Evolutionary conservation across 2,329 filamentous ascomycete species (phyloP), one percentile per base, ranked within the genome.

Genomic region (Clonostachys sp.): DNA sequence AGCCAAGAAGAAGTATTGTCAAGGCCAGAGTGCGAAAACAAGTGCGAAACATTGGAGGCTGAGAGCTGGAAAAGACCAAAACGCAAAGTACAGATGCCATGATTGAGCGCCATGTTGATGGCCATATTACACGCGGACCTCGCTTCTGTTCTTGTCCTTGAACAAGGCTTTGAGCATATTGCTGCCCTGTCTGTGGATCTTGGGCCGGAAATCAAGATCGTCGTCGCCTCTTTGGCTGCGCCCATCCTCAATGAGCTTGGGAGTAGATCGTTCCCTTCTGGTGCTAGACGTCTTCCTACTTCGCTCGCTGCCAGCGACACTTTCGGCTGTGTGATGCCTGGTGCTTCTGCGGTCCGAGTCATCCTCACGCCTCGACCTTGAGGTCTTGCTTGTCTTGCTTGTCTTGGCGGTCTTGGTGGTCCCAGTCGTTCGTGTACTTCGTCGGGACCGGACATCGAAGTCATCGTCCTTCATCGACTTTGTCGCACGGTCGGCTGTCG

Each of bases 81-180:
- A 10, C 24, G 24, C 24, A 30, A 30, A 30, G 24, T 30, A 30
- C 24, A 30, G 24, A 30, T 30, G 9, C 8, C 24, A 30, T 30
- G 7, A 30, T 30, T 30, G 24, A 8, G 24, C 9, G 24, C 24
- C 24, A 30, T 10, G 24, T 30, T 24, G 16, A 17, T 36, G 35
- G n/a, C 35, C n/a, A 41, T 10, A 30, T 45, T 20, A 45, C 14
- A 47, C 50, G 20, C 18, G 40, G 12, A 52, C 48, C 20, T 72
- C 71, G 57, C 63, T 68, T 18, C 73, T 68, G 61, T 76, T 77
- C 64, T 77, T 80, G 64, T 70, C 75, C 67, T 76, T 78, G 58
- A 83, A 82, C 48, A 83, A 53, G 4, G 71, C 64, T 66, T 81
- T 82, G 52, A 83, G 70, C 77, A 82, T 78, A 57, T 73, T 81